Evolutionary conservation across 352 stramenopile species (phyloP), one percentile per base, ranked within the genome.

Genomic region (Globisporangium solare): DNA sequence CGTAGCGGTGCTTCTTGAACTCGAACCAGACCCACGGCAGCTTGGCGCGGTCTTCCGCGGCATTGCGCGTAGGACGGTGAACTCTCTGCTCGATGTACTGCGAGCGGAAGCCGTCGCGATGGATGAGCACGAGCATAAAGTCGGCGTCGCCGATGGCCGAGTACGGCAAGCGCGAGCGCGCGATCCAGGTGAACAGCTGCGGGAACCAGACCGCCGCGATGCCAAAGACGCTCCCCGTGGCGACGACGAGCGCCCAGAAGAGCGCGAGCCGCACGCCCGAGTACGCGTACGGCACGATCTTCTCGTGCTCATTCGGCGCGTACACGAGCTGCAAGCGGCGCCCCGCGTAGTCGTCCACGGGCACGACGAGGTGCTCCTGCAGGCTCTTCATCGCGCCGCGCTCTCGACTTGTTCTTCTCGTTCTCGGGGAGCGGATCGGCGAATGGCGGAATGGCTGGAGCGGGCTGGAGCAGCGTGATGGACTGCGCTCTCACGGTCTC

Each of bases 1-100:
- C 74, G 52, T 92, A 77, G 22, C 82, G 79, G 55, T 71, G 77
- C 47, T 88, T 87, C 57, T 74, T 66, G 63, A 79, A 90, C 49
- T 89, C 76, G 20, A 92, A 92, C 74, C 75, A 87, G 32, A 77
- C 39, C 64, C 68, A 76, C 32, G 47, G 14, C 12, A 72, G 58
- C 40, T 75, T 78, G 12, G 54, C 31, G 13, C 58, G 49, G 12
- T 71, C 54, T 8, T 74, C 54, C 21, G 8, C 42, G 24, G n/a
- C 79, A 86, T 6, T 54, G 47, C 54, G 43, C 15, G 70, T 10
- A 8, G 27, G 6, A 43, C 47, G 8, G 56, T 48, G 43, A 55
- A 12, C 15, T 48, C 24, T 39, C 17, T 68, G 59, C 32, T 88
- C 75, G 35, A 88, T 54, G 60, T 66, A 82, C 21, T 64, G 68